Evolutionary conservation across 768 basidiomycete species (phyloP).

Genomic region (Agaricus subrufescens): DNA sequence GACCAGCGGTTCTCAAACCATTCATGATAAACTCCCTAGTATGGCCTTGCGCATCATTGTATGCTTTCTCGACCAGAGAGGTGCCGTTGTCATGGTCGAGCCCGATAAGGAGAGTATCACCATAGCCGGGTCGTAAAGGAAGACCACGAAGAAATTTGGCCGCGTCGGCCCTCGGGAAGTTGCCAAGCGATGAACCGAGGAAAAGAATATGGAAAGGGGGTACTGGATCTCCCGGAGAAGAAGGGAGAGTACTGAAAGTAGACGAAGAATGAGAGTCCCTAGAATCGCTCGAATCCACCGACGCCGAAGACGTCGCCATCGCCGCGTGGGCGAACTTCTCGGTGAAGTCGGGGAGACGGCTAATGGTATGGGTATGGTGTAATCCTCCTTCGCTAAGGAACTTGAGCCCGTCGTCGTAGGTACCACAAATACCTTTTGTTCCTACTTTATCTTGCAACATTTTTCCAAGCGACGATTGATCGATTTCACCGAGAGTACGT

Average conservation of each 20-base stretch:
- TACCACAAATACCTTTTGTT: constrained; percentile 84
- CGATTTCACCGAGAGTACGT: constrained; percentile 69
- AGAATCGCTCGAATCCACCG: constrained; percentile 16
- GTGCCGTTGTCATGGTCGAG: constrained; percentile 79
- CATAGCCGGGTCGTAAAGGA: constrained; percentile 67
- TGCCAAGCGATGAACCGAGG: constrained; percentile 89
- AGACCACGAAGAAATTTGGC: constrained; percentile 71
- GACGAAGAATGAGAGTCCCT: constrained; percentile 11
- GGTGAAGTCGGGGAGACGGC: not conserved
- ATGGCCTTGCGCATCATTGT: constrained; percentile 75
- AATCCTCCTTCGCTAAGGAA: constrained; percentile 63
- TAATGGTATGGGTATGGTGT: not conserved
- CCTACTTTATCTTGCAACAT: constrained; percentile 67
- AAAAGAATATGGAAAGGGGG: constrained; percentile 80
- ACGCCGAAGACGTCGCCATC: constrained; percentile 30
- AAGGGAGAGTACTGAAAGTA: constrained; percentile 25
- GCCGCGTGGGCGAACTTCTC: not conserved
- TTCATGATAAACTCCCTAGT: constrained; percentile 84
- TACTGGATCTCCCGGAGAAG: constrained; percentile 41
- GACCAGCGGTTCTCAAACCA: constrained; percentile 66
- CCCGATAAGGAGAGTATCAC: constrained; percentile 87
- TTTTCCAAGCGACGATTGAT: constrained; percentile 55
- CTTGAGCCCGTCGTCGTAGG: constrained; percentile 84
- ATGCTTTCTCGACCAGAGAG: constrained; percentile 74
- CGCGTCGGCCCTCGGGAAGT: constrained; percentile 72